Base-by-base conservation (phyloP, 1,284 basidiomycete species). In the Heliocybe sulcata region DNA sequence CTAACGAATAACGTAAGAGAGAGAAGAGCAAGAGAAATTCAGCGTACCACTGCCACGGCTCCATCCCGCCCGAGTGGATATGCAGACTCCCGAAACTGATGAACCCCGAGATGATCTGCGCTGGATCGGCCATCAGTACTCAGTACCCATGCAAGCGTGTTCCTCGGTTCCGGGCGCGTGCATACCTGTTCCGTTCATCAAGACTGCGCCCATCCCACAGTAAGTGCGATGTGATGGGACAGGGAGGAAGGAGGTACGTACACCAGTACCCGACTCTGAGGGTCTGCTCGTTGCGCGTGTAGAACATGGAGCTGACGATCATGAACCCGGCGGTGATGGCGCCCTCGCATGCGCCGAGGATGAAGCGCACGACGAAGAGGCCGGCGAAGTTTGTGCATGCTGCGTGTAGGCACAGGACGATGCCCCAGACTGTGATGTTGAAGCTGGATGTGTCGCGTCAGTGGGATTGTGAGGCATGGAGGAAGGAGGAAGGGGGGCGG, bases 231-330 rank as follows among this genome's bases (percentile, higher is more conserved):
- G n/a, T 22, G 22, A 25, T n/a, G 10, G 23, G 25, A 49, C 47
- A 16, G 8, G 22, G 6, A 49, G 33, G 14, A 42, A 42, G 52
- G 20, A 14, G 10, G 14, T 29, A 73, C 85, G 67, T 64, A 90
- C 87, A 87, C 87, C 86, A 89, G 62, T 87, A 89, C 0, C 87
- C 87, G n/a, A 90, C 80, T 1, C 88, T 75, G 22, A 81, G 64
- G 0, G 85, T 87, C 61, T 89, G 86, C 63, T 92, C 90, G 3
- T 67, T 79, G 26, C 83, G 76, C 0, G 86, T 90, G 67, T 92
- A 92, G 65, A 90, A 91, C 87, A 90, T 90, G 25, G 83, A 79
- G 51, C 74, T 85, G 51, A 87, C 81, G 55, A 92, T 82, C 73
- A 91, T 70, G 69, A 91, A 92, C 0, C 85, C 85, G 0, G 85